Conservation (phyloP, 805 yeast species). For the Hanseniaspora meyeri region DNA sequence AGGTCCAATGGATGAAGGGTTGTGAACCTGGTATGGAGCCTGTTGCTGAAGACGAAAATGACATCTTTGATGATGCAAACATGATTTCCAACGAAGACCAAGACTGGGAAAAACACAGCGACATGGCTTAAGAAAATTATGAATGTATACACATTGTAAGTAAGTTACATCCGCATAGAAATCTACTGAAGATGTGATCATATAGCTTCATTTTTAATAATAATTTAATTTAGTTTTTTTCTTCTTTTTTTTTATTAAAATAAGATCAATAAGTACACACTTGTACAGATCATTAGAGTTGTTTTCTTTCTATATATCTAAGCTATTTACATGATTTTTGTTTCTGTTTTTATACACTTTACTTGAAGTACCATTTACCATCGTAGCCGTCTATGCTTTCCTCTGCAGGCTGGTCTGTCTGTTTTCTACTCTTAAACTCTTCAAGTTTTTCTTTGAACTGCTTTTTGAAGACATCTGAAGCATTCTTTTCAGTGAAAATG, state of each 20-base stretch:
- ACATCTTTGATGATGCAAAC: slow-evolving; percentile 8
- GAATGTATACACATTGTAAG: no score
- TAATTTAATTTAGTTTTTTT: no score
- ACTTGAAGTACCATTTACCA: slow-evolving; percentile 11
- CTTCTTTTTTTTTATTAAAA: no score
- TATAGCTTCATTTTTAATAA: no score
- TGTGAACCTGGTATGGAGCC: slow-evolving; percentile 33
- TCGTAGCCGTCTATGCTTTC: slow-evolving; percentile 1
- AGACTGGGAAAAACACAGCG: slow-evolving; percentile 1
- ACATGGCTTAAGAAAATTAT: neutral
- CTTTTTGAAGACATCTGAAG: neutral
- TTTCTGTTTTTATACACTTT: no score
- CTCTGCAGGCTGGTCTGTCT: neutral
- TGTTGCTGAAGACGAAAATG: slow-evolving; percentile 1
- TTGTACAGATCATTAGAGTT: no score
- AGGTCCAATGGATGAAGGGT: slow-evolving; percentile 30
- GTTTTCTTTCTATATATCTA: no score
- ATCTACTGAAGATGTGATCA: no score
- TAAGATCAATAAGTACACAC: no score
- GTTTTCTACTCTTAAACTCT: neutral
- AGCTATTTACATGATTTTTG: no score
- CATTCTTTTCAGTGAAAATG: neutral
- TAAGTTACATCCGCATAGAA: no score
- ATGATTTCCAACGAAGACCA: neutral
- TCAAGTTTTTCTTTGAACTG: neutral